Conservation (phyloP, 2,329 filamentous ascomycete genomes). For the Colletotrichum tropicicola region DNA sequence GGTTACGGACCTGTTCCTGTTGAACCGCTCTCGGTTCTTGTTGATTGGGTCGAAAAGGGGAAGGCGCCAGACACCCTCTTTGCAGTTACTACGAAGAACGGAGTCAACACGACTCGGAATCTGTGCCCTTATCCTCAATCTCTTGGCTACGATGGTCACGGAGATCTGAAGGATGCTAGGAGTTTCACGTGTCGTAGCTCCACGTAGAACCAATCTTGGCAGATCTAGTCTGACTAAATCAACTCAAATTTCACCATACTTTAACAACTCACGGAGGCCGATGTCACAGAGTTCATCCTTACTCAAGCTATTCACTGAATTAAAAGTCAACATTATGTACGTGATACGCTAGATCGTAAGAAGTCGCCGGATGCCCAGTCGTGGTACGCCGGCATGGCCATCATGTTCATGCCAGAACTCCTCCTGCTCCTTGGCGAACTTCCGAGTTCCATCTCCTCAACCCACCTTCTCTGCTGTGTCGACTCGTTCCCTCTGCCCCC, state of each 20-base stretch:
- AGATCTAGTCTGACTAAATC: neutral
- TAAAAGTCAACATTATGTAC: neutral
- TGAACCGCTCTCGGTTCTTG: neutral
- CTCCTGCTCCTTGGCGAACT: neutral
- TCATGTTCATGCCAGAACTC: neutral
- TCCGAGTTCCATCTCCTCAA: neutral
- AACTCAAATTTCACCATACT: neutral
- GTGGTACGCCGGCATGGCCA: neutral
- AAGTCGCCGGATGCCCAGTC: neutral
- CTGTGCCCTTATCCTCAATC: neutral
- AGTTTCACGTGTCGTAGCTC: neutral
- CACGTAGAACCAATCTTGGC: neutral
- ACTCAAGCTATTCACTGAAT: neutral
- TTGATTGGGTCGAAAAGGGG: slow-evolving; percentile 4
- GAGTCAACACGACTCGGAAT: neutral
- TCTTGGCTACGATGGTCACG: neutral
- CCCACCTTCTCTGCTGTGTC: too few species aligned
- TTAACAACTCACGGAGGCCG: neutral
- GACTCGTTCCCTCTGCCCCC: neutral
- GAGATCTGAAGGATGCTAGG: neutral
- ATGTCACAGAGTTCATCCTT: neutral
- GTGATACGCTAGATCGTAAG: neutral
- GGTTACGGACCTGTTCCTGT: slow-evolving; percentile 10
- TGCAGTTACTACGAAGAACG: neutral
- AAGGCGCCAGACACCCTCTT: neutral